Evolutionary conservation across 345 rosid genomes (phyloP), one percentile per base, ranked within the genome.

Genomic region (Populus deltoides): DNA sequence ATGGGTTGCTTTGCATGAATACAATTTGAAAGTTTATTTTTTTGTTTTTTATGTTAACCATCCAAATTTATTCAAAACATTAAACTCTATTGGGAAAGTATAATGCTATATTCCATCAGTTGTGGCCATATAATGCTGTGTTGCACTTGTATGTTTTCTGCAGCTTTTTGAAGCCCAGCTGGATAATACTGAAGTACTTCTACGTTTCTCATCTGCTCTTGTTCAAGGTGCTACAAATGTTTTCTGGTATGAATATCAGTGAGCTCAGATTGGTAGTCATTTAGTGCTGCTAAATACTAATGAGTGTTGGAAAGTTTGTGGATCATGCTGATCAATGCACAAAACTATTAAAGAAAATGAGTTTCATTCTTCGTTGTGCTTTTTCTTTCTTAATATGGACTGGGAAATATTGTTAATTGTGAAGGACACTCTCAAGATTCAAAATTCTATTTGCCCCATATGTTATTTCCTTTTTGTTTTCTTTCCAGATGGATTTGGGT

Each of bases 221-320:
- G 97, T 89, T 75, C 97, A 94, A 81, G 99, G 99, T 82, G 98
- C 98, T 75, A 90, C 98, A 71, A 92, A 92, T 88, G 96, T 97
- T 74, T 92, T 94, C 87, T 97, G 99, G 99, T 97, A 94, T 59
- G 94, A 49, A 75, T 72, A 70, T 76, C 22, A 27, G 68, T 29
- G 66, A 69, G 53, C 76, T 70, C 25, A 16, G 20, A 41, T 61
- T 66, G 29, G 3, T 76, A 55, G 45, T 81, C 53, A 11, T 87
- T 78, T 22, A 70, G 67, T 5, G 41, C 70, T 66, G 39, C 29
- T 18, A 77, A 59, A 20, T 68, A 16, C 16, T 57, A 38, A 41
- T 74, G 65, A 57, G 24, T 55, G 47, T 41, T 61, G 3, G 33
- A 10, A 35, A 61, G 55, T 41, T 39, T 31, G 8, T 77, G 12